Percentiles rank a stretch among this genome's conserved stretches.
phyloP scores from a whole-genome alignment of 148 eudicot genomes.

The Euryodendron excelsum region DNA sequence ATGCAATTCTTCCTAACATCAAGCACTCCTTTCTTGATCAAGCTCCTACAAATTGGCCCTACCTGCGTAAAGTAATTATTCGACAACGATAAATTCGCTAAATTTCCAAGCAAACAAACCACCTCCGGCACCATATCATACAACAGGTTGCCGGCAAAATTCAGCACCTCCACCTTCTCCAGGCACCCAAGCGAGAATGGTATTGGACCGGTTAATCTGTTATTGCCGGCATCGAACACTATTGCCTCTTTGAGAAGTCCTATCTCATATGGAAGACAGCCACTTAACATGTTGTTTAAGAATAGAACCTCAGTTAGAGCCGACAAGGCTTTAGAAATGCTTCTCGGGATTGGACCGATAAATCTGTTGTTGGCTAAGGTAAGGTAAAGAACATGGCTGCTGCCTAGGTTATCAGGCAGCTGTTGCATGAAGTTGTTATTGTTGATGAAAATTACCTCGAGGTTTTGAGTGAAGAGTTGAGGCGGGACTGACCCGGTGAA shows the following conservation, averaged over 20 bases:
- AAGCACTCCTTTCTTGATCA: constrained; percentile 53
- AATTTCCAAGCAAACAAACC: constrained; percentile 41
- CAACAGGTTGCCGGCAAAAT: constrained; percentile 45
- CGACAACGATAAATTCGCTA: constrained; percentile 45
- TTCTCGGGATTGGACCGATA: constrained; percentile 50
- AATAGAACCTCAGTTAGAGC: constrained; percentile 41
- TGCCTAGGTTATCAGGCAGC: constrained; percentile 44
- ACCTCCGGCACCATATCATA: constrained; percentile 55
- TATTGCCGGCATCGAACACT: constrained; percentile 50
- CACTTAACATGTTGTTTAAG: constrained; percentile 49
- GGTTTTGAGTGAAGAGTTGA: constrained; percentile 49
- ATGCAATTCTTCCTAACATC: constrained; percentile 58
- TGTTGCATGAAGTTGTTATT: constrained; percentile 49
- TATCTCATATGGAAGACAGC: constrained; percentile 56
- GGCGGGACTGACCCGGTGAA: constrained; percentile 78
- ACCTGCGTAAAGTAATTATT: constrained; percentile 41
- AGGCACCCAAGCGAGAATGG: constrained; percentile 54
- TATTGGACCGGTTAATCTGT: constrained; percentile 48
- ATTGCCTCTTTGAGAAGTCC: constrained; percentile 43
- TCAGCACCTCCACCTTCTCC: constrained; percentile 41
- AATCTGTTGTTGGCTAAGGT: constrained; percentile 64
- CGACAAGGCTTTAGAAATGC: constrained; percentile 29
- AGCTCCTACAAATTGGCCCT: constrained; percentile 49
- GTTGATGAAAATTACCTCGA: constrained; percentile 57
- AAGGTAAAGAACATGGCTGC: constrained; percentile 33